Evolutionary conservation across 1,284 basidiomycete genomes (phyloP).

Genomic region (Rhodotorula sp.): DNA sequence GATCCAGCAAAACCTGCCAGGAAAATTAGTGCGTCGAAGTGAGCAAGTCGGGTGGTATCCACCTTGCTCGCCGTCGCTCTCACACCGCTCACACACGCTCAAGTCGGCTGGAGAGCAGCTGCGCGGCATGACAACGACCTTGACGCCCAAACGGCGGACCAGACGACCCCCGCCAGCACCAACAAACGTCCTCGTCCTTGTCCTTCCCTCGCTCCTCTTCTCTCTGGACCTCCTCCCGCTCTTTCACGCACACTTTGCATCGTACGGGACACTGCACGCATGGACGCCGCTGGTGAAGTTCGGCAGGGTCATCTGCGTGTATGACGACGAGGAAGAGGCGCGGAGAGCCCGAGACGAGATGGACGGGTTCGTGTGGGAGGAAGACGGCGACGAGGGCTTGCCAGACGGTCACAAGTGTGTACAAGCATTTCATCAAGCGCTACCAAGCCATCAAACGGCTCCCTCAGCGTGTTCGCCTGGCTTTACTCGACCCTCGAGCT

Average conservation of each 20-base stretch:
- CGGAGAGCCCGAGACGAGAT: conserved; percentile 44
- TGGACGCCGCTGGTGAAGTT: conserved; percentile 84
- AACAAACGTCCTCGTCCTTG: conserved; percentile 33
- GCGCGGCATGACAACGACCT: no score
- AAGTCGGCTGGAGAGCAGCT: no score
- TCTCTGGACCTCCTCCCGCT: conserved; percentile 21
- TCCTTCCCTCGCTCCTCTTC: conserved; percentile 28
- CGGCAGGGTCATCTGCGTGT: conserved; percentile 76
- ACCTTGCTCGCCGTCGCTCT: no score
- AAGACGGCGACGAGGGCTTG: conserved; percentile 55
- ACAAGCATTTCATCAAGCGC: neutral
- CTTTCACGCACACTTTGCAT: conserved; percentile 38
- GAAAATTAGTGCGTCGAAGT: no score
- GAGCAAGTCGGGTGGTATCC: no score
- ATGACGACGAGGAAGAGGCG: conserved; percentile 54
- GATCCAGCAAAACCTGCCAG: no score
- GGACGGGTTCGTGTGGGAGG: conserved; percentile 48
- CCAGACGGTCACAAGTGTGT: neutral
- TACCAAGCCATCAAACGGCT: no score
- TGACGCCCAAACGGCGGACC: neutral
- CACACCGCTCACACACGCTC: no score
- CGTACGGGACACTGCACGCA: conserved; percentile 70
- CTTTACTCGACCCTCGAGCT: neutral
- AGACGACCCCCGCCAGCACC: neutral
- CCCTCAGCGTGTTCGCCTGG: no score